Evolutionary conservation across 116 monocot genomes (phyloP), one percentile per base, ranked within the genome.

Genomic region (Dioscorea cayenensis): DNA sequence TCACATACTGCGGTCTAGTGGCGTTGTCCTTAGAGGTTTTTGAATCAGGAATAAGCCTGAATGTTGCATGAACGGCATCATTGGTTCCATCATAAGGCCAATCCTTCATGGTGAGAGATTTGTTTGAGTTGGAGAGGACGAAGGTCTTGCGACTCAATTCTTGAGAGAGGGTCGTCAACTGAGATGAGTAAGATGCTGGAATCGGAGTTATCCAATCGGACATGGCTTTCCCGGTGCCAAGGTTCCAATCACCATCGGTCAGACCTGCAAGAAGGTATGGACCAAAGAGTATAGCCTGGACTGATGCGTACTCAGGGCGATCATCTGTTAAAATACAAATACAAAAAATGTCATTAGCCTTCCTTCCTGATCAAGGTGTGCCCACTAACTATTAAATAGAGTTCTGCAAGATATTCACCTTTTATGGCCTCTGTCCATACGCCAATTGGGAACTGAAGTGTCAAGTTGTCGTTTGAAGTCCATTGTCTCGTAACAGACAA

Each of bases 191-290:
- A 11, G 80, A 81, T 2, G 81, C 28, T 5, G 99, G 89, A 50
- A 99, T 68, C 18, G 94, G 66, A 21, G 72, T 75, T 38, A 99
- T 89, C 86, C 88, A 94, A 29, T 93, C 89, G 18, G 86, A 77
- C 18, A 94, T 67, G 51, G 74, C 79, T 61, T 83, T 84, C 63
- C 70, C 68, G 0, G 79, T 28, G 6, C 82, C 62, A 4, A 92
- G 69, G 55, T 91, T 75, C 99, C 99, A 99, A 43, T 91, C 94
- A 18, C 81, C 83, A 2, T 49, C 75, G 13, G 84, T 84, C 22
- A 99, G 70, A 27, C 99, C 99, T 10, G 82, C 93, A 18, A 99
- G 93, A 64, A 93, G 77, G 77, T 91, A 94, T 6, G 90, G 94
- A 7, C 94, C 99, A 38, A 87, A 99, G 25, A 99, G 78, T 23